Conservation (phyloP, 2,329 filamentous ascomycete species). For the Madurella mycetomatis region DNA sequence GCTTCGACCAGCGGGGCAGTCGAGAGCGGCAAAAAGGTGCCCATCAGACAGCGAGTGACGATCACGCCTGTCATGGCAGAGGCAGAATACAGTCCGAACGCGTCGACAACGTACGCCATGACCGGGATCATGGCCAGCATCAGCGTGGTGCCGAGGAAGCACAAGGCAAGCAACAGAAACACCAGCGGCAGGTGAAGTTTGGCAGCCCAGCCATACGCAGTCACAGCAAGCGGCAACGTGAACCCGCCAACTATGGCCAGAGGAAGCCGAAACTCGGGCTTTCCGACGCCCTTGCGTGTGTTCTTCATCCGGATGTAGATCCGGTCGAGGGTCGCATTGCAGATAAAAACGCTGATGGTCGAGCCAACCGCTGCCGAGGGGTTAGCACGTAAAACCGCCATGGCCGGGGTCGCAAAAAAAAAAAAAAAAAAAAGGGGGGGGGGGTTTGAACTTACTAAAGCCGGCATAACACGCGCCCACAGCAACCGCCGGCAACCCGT, state of each 20-base stretch:
- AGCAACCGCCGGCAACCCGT: slow-evolving; percentile 46
- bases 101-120: slow-evolving; percentile 54
- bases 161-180: slow-evolving; percentile 41
- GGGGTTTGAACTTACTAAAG: slow-evolving; percentile 45
- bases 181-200: slow-evolving; percentile 40
- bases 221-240: slow-evolving; percentile 41
- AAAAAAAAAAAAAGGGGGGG: too few species aligned
- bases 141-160: slow-evolving; percentile 42
- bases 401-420: too few species aligned
- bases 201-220: slow-evolving; percentile 49
- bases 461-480: slow-evolving; percentile 51
- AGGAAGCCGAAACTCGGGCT: slow-evolving; percentile 53
- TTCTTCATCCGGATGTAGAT: slow-evolving; percentile 48
- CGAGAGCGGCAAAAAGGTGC: slow-evolving; percentile 53
- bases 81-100: slow-evolving; percentile 51
- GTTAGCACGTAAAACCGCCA: slow-evolving; percentile 14
- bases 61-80: slow-evolving; percentile 55
- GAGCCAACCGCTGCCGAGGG: slow-evolving; percentile 43
- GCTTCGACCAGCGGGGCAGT: slow-evolving; percentile 43
- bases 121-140: slow-evolving; percentile 47
- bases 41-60: slow-evolving; percentile 50
- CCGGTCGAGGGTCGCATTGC: slow-evolving; percentile 48
- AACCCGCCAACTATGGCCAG: slow-evolving; percentile 45
- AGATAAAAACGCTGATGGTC: slow-evolving; percentile 42
- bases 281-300: slow-evolving; percentile 36